A percentile compares a stretch with the other conserved stretches of the same genome.
Evolutionary conservation across 148 eudicot species (phyloP).

Genomic region (Vaccinium macrocarpon): DNA sequence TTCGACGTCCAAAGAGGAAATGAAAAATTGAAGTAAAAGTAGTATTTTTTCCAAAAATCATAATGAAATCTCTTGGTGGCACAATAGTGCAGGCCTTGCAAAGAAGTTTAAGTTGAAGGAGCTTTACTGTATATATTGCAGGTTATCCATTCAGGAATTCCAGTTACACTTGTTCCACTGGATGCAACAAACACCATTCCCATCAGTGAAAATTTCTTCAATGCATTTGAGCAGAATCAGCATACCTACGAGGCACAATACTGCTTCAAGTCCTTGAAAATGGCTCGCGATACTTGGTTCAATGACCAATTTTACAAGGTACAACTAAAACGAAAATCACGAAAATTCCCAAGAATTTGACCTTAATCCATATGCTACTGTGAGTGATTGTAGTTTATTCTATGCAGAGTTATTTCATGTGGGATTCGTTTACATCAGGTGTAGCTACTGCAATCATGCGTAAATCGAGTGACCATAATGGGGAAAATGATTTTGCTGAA

Average conservation of each 20-base stretch:
- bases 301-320: slow-evolving; percentile 66
- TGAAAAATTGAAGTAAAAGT: neutral
- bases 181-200: slow-evolving; percentile 96
- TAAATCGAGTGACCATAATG: slow-evolving; percentile 30
- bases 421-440: slow-evolving; percentile 82
- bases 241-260: slow-evolving; percentile 83
- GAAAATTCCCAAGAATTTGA: neutral
- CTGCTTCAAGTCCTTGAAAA: slow-evolving; percentile 62
- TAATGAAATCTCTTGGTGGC: neutral
- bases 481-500: slow-evolving; percentile 76
- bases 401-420: slow-evolving; percentile 74
- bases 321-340: neutral
- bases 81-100: neutral
- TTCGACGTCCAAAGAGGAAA: too few relatives aligned
- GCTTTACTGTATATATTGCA: slow-evolving; percentile 15
- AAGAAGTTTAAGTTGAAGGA: neutral
- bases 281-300: slow-evolving; percentile 66
- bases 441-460: slow-evolving; percentile 84
- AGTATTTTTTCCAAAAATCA: neutral
- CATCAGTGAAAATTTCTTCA: slow-evolving; percentile 48
- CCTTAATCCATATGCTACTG: neutral
- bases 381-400: neutral
- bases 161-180: slow-evolving; percentile 72
- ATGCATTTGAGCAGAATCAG: slow-evolving; percentile 55
- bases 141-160: slow-evolving; percentile 93